Percentiles rank a stretch among this genome's conserved stretches.
Conservation (phyloP, 225 moss, liverwort and hornwort genomes). For the Polytrichum formosum region DNA sequence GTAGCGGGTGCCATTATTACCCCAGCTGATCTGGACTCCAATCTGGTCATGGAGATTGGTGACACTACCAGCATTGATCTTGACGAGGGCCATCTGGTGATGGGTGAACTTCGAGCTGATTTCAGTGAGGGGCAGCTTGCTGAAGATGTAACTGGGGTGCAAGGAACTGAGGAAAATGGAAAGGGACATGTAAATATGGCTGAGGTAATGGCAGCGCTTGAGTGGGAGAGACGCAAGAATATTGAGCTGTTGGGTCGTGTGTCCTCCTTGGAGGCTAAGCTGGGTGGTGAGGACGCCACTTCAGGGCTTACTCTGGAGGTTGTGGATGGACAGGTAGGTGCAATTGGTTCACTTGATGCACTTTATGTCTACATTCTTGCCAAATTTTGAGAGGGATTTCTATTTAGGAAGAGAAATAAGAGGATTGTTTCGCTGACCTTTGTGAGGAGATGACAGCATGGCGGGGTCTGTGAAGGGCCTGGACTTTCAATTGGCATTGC, state of each 20-base stretch:
- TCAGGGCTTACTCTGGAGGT: constrained; percentile 21
- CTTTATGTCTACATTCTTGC: background rate
- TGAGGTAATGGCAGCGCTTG: constrained; percentile 77
- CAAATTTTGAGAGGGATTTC: no score
- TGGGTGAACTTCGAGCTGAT: constrained; percentile 41
- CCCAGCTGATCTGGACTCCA: constrained; percentile 2
- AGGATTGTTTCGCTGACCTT: no score
- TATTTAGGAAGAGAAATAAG: no score
- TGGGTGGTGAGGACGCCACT: constrained; percentile 46
- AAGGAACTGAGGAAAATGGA: constrained; percentile 30
- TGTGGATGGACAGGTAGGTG: constrained; percentile 36
- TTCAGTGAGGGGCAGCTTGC: constrained; percentile 40
- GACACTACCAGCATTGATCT: constrained; percentile 13
- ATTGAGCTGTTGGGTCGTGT: constrained; percentile 67
- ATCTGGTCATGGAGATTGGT: constrained; percentile 5
- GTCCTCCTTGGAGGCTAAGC: constrained; percentile 67
- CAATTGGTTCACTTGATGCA: background rate
- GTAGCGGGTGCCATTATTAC: background rate
- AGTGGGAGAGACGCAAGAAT: constrained; percentile 75
- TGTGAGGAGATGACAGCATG: no score
- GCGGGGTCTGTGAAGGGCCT: no score
- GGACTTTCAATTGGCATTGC: no score
- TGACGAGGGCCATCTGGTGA: constrained; percentile 43
- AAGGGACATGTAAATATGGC: constrained; percentile 35
- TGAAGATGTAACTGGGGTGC: constrained; percentile 31